phyloP scores from a whole-genome alignment of 345 rosid species.

The Laguncularia racemosa region DNA sequence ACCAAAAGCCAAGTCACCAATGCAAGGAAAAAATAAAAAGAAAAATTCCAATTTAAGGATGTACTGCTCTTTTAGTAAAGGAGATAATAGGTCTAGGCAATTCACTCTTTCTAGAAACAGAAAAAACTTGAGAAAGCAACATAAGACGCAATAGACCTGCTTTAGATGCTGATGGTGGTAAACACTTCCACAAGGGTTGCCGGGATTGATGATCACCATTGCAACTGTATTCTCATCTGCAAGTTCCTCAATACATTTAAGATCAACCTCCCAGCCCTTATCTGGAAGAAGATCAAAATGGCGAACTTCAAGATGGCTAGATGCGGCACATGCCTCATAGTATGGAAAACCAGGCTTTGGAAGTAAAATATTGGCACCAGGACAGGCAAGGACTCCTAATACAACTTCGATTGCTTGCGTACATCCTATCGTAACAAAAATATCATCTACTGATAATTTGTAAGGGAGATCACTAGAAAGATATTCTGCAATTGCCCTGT shows the following conservation, averaged over 20 bases:
- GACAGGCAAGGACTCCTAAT: constrained; percentile 34
- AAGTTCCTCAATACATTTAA: constrained; percentile 35
- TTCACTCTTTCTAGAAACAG: background rate
- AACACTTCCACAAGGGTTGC: constrained; percentile 47
- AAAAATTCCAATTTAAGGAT: too few relatives aligned
- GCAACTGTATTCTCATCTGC: constrained; percentile 61
- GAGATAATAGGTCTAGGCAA: background rate
- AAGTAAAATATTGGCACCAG: constrained; percentile 44
- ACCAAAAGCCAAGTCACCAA: too few relatives aligned
- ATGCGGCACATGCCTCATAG: constrained; percentile 29
- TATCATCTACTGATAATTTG: constrained; percentile 43
- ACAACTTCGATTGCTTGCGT: constrained; percentile 46
- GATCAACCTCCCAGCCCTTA: constrained; percentile 55
- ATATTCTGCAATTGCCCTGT: constrained; percentile 51
- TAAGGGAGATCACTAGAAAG: constrained; percentile 37
- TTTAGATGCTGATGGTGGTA: constrained; percentile 39
- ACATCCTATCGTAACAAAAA: constrained; percentile 44
- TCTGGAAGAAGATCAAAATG: constrained; percentile 53
- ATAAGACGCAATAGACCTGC: constrained; percentile 21
- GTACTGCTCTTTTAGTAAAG: background rate
- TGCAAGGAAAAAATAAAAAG: too few relatives aligned
- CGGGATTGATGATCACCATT: constrained; percentile 44
- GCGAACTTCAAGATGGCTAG: constrained; percentile 31
- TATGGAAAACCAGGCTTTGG: constrained; percentile 38
- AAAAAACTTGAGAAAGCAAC: too few relatives aligned